A percentile compares a stretch with the other conserved stretches of the same genome.
Evolutionary conservation across 2,329 filamentous ascomycete species (phyloP).

Genomic region (Cladosporium sp.): DNA sequence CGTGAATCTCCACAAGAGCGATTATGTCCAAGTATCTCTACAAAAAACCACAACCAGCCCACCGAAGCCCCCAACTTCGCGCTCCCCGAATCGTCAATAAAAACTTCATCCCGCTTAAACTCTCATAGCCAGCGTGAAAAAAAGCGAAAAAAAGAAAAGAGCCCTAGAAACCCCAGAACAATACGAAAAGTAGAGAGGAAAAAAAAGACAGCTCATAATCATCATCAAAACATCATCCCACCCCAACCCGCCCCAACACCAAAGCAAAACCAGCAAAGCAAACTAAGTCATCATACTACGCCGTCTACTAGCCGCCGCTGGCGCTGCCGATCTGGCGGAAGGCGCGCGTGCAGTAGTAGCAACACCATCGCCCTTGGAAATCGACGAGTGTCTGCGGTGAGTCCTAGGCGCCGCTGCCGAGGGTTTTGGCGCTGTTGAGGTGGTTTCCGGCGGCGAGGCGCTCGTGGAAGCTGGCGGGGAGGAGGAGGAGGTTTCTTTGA

Average conservation of each 20-base stretch:
- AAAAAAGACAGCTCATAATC: neutral
- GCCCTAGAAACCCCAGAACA: too few relatives aligned
- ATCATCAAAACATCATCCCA: neutral
- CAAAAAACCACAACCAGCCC: too few relatives aligned
- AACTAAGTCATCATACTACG: conserved; percentile 32
- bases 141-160: neutral
- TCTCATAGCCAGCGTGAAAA: too few relatives aligned
- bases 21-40: too few relatives aligned
- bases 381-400: conserved; percentile 25
- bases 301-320: conserved; percentile 29
- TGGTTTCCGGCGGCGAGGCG: neutral
- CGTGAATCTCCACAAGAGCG: too few relatives aligned
- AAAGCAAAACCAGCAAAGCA: neutral
- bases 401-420: neutral
- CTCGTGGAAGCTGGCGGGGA: conserved; percentile 11
- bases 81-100: too few relatives aligned
- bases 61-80: too few relatives aligned
- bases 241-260: neutral
- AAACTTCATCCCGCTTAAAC: too few relatives aligned
- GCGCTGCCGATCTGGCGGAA: too few relatives aligned
- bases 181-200: neutral
- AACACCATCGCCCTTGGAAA: conserved; percentile 17
- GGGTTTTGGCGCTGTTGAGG: neutral
- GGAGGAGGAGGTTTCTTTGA: conserved; percentile 28
- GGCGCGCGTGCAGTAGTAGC: too few relatives aligned